phyloP scores from a whole-genome alignment of 1,139 yeast genomes.

The Ashbya aceris region DNA sequence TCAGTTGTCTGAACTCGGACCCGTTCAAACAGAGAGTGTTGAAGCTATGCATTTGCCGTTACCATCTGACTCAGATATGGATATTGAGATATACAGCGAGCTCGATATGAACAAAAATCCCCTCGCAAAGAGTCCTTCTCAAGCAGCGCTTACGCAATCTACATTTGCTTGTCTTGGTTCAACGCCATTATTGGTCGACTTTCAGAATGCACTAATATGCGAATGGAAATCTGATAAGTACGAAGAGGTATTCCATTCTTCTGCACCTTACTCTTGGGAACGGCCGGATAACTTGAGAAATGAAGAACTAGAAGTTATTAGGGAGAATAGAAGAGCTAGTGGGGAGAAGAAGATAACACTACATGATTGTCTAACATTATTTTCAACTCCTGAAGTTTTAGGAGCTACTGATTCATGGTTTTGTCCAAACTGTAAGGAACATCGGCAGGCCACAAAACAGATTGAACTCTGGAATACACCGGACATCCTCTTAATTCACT shows the following conservation, averaged over 20 bases:
- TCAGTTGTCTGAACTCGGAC: too few relatives aligned
- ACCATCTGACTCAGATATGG: conserved; percentile 4
- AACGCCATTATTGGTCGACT: conserved; percentile 16
- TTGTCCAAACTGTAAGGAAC: conserved; percentile 83
- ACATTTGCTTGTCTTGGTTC: background rate
- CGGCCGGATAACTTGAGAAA: conserved; percentile 43
- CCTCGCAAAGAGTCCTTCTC: background rate
- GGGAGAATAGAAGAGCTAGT: conserved; percentile 32
- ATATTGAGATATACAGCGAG: background rate
- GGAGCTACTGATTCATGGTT: conserved; percentile 93
- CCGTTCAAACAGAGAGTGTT: background rate
- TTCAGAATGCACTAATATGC: conserved; percentile 51
- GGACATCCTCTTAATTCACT: conserved; percentile 78
- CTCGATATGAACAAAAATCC: background rate
- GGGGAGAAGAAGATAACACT: conserved; percentile 48
- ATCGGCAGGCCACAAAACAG: conserved; percentile 83
- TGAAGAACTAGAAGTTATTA: conserved; percentile 43
- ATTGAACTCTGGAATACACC: conserved; percentile 90
- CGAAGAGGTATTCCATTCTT: conserved; percentile 43
- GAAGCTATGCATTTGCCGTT: background rate
- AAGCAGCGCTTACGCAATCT: background rate
- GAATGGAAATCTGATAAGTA: conserved; percentile 54
- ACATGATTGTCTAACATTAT: conserved; percentile 64
- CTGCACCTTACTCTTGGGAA: conserved; percentile 45
- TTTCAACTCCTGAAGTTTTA: conserved; percentile 74